Conservation (phyloP, 495 filamentous ascomycete species). For the Trichocladium antarcticum region DNA sequence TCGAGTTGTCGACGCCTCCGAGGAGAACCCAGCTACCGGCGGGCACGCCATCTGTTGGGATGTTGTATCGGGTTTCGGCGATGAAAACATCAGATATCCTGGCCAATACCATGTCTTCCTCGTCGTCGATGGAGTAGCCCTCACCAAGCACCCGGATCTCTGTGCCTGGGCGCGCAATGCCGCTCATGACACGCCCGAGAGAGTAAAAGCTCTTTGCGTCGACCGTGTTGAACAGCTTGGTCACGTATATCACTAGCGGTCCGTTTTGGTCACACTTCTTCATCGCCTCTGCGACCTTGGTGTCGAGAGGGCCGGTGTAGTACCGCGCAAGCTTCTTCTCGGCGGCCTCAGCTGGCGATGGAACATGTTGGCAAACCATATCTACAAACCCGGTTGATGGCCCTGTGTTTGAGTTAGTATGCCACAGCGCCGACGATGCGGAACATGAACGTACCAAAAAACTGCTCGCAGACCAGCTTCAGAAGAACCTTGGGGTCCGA, state of each 20-base stretch:
- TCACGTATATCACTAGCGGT: slow-evolving; percentile 78
- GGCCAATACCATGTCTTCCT: slow-evolving; percentile 92
- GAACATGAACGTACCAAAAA: slow-evolving; percentile 52
- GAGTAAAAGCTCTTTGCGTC: slow-evolving; percentile 83
- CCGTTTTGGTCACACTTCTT: slow-evolving; percentile 76
- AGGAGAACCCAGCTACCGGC: slow-evolving; percentile 93
- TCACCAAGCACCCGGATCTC: slow-evolving; percentile 89
- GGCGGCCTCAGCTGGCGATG: slow-evolving; percentile 74
- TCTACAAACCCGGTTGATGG: slow-evolving; percentile 85
- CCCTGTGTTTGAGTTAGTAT: slow-evolving; percentile 11
- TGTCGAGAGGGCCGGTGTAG: slow-evolving; percentile 93
- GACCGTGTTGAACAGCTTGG: slow-evolving; percentile 79
- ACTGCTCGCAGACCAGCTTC: slow-evolving; percentile 83
- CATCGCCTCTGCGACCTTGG: slow-evolving; percentile 71
- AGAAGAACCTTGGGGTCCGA: slow-evolving; percentile 80
- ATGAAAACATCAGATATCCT: slow-evolving; percentile 85
- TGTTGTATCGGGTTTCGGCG: slow-evolving; percentile 86
- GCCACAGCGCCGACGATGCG: neutral
- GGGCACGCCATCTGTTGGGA: slow-evolving; percentile 80
- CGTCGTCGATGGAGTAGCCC: slow-evolving; percentile 91
- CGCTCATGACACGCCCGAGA: slow-evolving; percentile 88
- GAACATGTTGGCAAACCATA: slow-evolving; percentile 84
- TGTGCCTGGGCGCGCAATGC: slow-evolving; percentile 68
- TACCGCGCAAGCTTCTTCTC: slow-evolving; percentile 66
- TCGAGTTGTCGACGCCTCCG: slow-evolving; percentile 90